Conservation (phyloP, 208 protist genomes). For the Trypanosoma platydactyli region DNA sequence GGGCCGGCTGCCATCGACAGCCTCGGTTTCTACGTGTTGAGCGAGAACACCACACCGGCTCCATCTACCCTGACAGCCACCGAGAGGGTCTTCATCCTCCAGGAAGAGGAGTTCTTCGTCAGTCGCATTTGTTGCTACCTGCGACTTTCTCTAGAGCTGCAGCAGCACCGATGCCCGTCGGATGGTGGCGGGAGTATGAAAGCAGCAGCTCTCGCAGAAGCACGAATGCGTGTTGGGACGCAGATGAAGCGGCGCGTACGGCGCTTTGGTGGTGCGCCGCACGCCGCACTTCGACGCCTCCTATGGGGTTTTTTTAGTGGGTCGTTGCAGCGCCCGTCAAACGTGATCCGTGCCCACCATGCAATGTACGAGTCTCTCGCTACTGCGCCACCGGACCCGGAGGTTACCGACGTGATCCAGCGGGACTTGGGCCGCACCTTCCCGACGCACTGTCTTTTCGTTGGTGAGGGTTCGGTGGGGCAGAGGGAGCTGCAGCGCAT, state of each 20-base stretch:
- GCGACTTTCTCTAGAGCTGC: conserved; percentile 14
- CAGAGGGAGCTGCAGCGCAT: conserved; percentile 48
- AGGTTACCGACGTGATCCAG: conserved; percentile 37
- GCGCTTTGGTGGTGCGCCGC: conserved; percentile 21
- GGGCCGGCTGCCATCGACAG: conserved; percentile 23
- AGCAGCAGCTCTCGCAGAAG: conserved; percentile 4
- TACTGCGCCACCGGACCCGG: neutral
- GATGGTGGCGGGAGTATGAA: neutral
- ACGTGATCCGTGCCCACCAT: conserved; percentile 11
- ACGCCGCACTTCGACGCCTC: conserved; percentile 31
- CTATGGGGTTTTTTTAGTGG: conserved; percentile 54
- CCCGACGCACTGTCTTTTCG: conserved; percentile 60
- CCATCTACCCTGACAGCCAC: conserved; percentile 3
- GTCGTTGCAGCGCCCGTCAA: conserved; percentile 29
- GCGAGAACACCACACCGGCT: neutral
- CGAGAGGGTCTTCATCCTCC: neutral
- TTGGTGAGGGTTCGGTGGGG: conserved; percentile 25
- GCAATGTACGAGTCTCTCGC: conserved; percentile 4
- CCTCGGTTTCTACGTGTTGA: conserved; percentile 27
- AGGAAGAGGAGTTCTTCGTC: conserved; percentile 28
- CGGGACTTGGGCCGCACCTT: conserved; percentile 62
- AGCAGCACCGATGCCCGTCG: neutral
- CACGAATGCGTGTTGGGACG: conserved; percentile 8
- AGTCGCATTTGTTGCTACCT: conserved; percentile 27
- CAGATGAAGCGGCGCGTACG: conserved; percentile 29